Evolutionary conservation across 306 rosid species (phyloP).

Genomic region (Myrica gale): DNA sequence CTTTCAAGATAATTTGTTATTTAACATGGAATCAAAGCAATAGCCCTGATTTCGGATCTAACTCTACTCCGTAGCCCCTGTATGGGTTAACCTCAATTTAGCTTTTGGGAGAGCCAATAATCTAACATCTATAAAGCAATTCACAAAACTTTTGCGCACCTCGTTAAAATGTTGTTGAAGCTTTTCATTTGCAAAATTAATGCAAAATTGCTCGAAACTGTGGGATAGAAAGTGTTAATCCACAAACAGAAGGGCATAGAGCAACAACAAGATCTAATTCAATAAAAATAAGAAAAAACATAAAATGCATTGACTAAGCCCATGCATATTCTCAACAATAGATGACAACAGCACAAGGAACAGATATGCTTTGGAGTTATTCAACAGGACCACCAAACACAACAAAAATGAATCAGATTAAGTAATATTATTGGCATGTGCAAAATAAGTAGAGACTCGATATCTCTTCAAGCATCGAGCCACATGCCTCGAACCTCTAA

Average conservation of each 20-base stretch:
- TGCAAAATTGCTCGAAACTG: slow-evolving; percentile 99
- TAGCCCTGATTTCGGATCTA: no score
- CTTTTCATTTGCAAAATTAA: slow-evolving; percentile 98
- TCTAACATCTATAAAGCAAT: neutral
- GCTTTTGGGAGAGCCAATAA: no score
- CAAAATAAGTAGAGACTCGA: neutral
- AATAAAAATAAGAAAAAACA: neutral
- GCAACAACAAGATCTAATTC: neutral
- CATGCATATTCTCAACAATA: neutral
- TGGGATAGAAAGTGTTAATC: slow-evolving; percentile 24
- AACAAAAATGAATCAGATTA: neutral
- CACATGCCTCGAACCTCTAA: neutral
- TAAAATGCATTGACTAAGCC: neutral
- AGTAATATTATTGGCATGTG: neutral
- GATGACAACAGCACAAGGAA: neutral
- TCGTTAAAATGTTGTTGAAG: slow-evolving; percentile 99
- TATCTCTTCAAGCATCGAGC: slow-evolving; percentile 6
- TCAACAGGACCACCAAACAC: slow-evolving; percentile 9
- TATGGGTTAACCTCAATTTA: no score
- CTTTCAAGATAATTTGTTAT: no score
- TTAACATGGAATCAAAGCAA: no score
- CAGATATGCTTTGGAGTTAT: neutral
- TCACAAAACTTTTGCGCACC: slow-evolving; percentile 41
- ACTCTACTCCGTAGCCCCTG: no score
- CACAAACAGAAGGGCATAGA: slow-evolving; percentile 20